Conservation (phyloP, 257 asterid species). For the Nicotiana tomentosiformis region DNA sequence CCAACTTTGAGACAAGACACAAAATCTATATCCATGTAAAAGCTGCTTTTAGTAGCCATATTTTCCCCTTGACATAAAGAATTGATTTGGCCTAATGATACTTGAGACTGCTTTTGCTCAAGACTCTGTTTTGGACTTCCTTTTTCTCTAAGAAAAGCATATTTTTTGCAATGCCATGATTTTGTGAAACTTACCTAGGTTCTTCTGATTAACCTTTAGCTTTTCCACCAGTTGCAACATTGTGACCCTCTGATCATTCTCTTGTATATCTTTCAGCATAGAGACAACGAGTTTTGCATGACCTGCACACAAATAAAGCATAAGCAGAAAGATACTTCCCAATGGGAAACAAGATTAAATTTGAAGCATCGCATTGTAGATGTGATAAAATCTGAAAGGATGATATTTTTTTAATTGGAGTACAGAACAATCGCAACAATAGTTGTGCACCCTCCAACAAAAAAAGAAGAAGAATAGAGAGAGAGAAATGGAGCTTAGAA, state of each 20-base stretch:
- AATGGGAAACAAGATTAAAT: neutral
- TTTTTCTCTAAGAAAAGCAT: neutral
- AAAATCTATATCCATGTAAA: constrained; percentile 3
- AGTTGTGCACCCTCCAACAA: neutral
- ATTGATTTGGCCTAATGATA: neutral
- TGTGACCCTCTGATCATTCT: constrained; percentile 73
- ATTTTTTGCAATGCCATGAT: constrained; percentile 5
- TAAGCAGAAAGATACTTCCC: neutral
- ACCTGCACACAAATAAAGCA: constrained; percentile 40
- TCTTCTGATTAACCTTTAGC: constrained; percentile 62
- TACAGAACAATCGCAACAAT: neutral
- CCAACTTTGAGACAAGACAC: neutral
- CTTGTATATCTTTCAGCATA: constrained; percentile 61
- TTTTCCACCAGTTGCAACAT: constrained; percentile 86
- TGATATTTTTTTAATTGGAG: neutral
- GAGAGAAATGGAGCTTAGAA: neutral
- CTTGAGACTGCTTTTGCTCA: neutral
- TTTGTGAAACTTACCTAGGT: constrained; percentile 43
- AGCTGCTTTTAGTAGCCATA: neutral
- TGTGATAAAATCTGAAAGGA: neutral
- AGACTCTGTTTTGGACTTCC: neutral
- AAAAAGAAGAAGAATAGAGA: neutral
- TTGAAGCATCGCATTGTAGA: neutral
- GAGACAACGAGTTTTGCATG: constrained; percentile 63
- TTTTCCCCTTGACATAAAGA: neutral